These are phyloP conservation scores for Blastocystis sp. DNA, from an alignment of 352 stramenopile genomes.

Conservation along the genomic window DNA sequence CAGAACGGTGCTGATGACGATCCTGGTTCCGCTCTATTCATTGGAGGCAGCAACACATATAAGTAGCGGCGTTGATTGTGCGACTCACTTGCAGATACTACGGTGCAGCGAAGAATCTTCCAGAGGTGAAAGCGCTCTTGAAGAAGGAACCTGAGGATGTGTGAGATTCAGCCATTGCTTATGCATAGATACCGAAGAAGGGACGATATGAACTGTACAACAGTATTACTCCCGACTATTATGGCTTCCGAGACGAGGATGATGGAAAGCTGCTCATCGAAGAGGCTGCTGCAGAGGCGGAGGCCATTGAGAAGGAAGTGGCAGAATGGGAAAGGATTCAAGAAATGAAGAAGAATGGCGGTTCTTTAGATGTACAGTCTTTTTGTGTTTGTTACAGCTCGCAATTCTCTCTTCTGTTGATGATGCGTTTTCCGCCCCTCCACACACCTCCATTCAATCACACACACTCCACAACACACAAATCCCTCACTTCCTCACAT, in stretches of 20 bases:
- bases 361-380: no score
- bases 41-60: slow-evolving; percentile 60
- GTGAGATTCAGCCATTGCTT: neutral
- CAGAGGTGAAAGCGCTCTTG: slow-evolving; percentile 43
- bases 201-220: slow-evolving; percentile 66
- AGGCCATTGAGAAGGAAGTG: slow-evolving; percentile 75
- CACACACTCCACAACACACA: neutral
- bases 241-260: slow-evolving; percentile 82
- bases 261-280: slow-evolving; percentile 81
- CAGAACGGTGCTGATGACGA: slow-evolving; percentile 48
- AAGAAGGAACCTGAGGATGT: slow-evolving; percentile 73
- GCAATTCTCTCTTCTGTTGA: neutral
- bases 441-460: neutral
- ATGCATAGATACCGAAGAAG: slow-evolving; percentile 49
- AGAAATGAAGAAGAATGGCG: slow-evolving; percentile 43
- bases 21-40: slow-evolving; percentile 49
- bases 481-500: no score
- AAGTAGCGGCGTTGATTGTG: neutral
- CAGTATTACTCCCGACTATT: slow-evolving; percentile 79
- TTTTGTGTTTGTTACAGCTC: neutral
- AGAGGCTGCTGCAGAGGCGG: slow-evolving; percentile 77
- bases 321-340: slow-evolving; percentile 42
- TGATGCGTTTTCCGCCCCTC: neutral
- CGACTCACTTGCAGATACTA: slow-evolving; percentile 27
- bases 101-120: slow-evolving; percentile 68